A percentile compares a stretch with the other conserved stretches of the same genome.
These are phyloP conservation scores for Effrenium voratum DNA, from an alignment of 73 alveolate genomes.

Conservation along the genomic window DNA sequence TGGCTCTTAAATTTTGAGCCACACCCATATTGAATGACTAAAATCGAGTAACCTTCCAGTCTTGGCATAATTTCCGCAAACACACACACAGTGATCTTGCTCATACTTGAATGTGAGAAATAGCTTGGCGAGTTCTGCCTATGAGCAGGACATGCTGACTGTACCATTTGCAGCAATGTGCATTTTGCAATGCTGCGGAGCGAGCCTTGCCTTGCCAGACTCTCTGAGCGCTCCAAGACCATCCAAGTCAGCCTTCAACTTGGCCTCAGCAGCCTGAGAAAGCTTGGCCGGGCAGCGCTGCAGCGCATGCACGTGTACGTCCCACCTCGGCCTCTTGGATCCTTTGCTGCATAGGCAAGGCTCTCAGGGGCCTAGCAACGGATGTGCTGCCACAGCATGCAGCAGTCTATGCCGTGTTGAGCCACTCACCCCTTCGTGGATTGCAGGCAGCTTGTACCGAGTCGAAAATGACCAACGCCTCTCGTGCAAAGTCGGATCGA, in stretches of 20 bases:
- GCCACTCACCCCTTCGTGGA: conserved; percentile 53
- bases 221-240: conserved; percentile 68
- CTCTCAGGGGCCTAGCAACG: conserved; percentile 48
- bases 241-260: conserved; percentile 52
- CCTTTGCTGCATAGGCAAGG: conserved; percentile 76
- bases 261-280: conserved; percentile 64
- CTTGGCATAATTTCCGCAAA: too few species aligned
- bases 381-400: background rate
- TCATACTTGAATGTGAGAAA: too few species aligned
- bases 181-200: too few species aligned
- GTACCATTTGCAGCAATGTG: too few species aligned
- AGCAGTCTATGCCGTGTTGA: background rate
- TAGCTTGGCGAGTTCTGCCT: too few species aligned
- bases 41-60: too few species aligned
- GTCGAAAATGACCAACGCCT: conserved; percentile 88
- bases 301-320: background rate
- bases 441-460: conserved; percentile 73
- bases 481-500: background rate
- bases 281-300: background rate
- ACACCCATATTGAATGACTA: too few species aligned
- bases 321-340: conserved; percentile 85
- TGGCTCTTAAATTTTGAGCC: too few species aligned
- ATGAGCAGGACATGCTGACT: too few species aligned
- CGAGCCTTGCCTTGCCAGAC: conserved; percentile 37
- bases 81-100: too few species aligned